Evolutionary conservation across 2,329 filamentous ascomycete species (phyloP).

Genomic region (Fusarium globosum): DNA sequence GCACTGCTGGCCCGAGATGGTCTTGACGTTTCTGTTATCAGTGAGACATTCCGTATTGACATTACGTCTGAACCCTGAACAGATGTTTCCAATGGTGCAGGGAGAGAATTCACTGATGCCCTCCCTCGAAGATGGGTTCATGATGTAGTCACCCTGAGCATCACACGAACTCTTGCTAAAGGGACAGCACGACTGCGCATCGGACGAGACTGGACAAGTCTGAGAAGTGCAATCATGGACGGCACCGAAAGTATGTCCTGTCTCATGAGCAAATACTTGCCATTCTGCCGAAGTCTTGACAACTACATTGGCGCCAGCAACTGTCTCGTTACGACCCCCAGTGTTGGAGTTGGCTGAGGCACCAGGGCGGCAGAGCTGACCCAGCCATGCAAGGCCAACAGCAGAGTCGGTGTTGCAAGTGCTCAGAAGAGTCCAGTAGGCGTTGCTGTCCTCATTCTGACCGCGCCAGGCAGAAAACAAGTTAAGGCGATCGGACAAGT

Average conservation of each 20-base stretch:
- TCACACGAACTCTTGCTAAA: constrained; percentile 75
- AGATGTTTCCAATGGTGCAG: constrained; percentile 94
- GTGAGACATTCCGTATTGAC: constrained; percentile 82
- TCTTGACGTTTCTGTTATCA: constrained; percentile 86
- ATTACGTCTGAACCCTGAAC: constrained; percentile 82
- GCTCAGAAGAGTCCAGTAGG: constrained; percentile 91
- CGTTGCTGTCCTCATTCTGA: constrained; percentile 79
- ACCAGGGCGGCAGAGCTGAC: constrained; percentile 79
- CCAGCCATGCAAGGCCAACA: constrained; percentile 93
- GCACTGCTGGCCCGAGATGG: constrained; percentile 85
- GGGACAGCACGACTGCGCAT: constrained; percentile 78
- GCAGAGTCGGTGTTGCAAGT: constrained; percentile 84
- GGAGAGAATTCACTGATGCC: constrained; percentile 84
- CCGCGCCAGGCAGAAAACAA: constrained; percentile 92
- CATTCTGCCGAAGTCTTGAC: constrained; percentile 85
- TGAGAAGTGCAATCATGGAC: constrained; percentile 86
- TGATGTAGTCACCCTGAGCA: constrained; percentile 84
- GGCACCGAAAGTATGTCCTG: constrained; percentile 93
- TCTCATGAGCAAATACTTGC: constrained; percentile 96
- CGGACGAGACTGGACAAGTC: constrained; percentile 73
- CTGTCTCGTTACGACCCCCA: constrained; percentile 71
- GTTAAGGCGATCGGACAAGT: constrained; percentile 83
- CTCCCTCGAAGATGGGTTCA: constrained; percentile 88
- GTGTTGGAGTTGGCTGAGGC: constrained; percentile 63
- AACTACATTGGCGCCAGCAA: constrained; percentile 90